Evolutionary conservation across 352 stramenopile species (phyloP).

Genomic region (Phytophthora lateralis): DNA sequence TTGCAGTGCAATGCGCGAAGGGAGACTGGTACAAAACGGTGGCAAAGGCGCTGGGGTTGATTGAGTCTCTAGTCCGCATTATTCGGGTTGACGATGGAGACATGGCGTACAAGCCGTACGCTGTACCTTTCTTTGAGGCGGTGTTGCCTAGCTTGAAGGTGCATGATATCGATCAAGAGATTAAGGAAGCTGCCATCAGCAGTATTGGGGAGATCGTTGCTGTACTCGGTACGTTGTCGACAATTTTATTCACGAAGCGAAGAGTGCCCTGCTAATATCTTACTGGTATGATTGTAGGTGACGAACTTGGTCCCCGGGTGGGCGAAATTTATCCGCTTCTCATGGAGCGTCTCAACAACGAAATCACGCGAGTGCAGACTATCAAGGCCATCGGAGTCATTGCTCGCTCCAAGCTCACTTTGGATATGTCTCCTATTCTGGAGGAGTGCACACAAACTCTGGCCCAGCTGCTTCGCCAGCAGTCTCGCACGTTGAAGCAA

Average conservation of each 20-base stretch:
- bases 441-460: constrained; percentile 89
- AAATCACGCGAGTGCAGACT: constrained; percentile 96
- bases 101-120: constrained; percentile 55
- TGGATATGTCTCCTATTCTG: constrained; percentile 94
- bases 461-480: constrained; percentile 93
- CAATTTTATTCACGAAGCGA: neutral
- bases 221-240: constrained; percentile 45
- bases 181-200: constrained; percentile 97
- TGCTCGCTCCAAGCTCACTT: constrained; percentile 77
- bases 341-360: constrained; percentile 97
- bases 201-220: constrained; percentile 92
- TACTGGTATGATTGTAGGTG: constrained; percentile 43
- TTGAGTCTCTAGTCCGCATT: constrained; percentile 90
- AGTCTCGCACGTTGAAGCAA: constrained; percentile 96
- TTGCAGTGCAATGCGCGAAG: constrained; percentile 89
- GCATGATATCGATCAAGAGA: constrained; percentile 98
- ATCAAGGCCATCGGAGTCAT: constrained; percentile 96
- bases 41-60: constrained; percentile 93
- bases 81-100: constrained; percentile 59
- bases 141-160: constrained; percentile 95
- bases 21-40: constrained; percentile 99
- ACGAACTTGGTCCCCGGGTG: constrained; percentile 82
- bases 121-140: constrained; percentile 89
- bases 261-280: constrained; percentile 1
- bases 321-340: constrained; percentile 91